phyloP scores from a whole-genome alignment of 2,329 filamentous ascomycete genomes.

The Neopestalotiopsis sp. region DNA sequence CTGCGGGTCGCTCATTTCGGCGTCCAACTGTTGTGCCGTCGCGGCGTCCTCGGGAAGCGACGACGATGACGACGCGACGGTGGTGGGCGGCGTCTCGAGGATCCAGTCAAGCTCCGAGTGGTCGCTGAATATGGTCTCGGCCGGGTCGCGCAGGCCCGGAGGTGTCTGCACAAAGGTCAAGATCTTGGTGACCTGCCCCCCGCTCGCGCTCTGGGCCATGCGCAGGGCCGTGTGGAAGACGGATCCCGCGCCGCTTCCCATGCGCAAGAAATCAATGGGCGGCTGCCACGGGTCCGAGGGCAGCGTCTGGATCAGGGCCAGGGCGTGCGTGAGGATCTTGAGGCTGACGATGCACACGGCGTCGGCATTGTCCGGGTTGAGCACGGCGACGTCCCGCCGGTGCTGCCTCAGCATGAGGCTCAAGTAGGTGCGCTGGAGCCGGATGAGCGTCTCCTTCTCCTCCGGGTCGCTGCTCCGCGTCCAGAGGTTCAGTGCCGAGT shows the following conservation, averaged over 20 bases:
- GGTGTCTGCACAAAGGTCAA: slow-evolving; percentile 32
- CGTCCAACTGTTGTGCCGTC: slow-evolving; percentile 23
- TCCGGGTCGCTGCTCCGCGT: slow-evolving; percentile 28
- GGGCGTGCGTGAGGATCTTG: slow-evolving; percentile 40
- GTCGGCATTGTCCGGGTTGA: slow-evolving; percentile 37
- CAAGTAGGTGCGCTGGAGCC: slow-evolving; percentile 42
- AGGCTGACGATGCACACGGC: slow-evolving; percentile 41
- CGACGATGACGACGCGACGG: not conserved
- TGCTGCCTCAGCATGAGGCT: slow-evolving; percentile 42
- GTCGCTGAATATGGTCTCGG: slow-evolving; percentile 35
- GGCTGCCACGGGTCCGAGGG: slow-evolving; percentile 42
- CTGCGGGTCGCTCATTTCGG: slow-evolving; percentile 35
- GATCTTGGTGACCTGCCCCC: slow-evolving; percentile 26
- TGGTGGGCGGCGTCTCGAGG: slow-evolving; percentile 34
- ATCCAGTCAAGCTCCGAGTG: slow-evolving; percentile 39
- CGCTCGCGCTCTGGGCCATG: slow-evolving; percentile 24
- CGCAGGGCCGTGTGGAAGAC: slow-evolving; percentile 36
- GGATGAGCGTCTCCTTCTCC: slow-evolving; percentile 34
- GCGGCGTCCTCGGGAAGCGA: not conserved
- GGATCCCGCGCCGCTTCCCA: slow-evolving; percentile 40
- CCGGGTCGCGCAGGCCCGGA: slow-evolving; percentile 35
- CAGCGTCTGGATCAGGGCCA: slow-evolving; percentile 44
- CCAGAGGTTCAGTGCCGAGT: slow-evolving; percentile 43
- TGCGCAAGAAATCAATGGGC: slow-evolving; percentile 41
- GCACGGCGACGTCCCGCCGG: slow-evolving; percentile 38